These are phyloP conservation scores for Sporothrix variecibatus DNA, from an alignment of 2,329 filamentous ascomycete species.

Conservation along the genomic window DNA sequence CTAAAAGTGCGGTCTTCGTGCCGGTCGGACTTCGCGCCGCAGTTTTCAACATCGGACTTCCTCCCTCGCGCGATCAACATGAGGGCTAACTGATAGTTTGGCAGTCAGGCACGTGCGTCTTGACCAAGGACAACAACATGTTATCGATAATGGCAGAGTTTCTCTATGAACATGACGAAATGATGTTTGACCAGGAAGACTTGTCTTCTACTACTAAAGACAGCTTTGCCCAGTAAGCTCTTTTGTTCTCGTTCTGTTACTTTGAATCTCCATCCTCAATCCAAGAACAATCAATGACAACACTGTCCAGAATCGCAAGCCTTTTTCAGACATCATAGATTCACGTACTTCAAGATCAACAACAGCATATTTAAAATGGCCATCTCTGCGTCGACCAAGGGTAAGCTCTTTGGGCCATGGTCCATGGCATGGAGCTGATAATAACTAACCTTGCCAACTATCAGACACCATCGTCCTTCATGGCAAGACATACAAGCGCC, in stretches of 20 bases:
- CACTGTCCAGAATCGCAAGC: too few species aligned
- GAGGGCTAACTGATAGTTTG: neutral
- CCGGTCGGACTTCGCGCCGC: constrained; percentile 11
- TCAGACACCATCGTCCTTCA: constrained; percentile 5
- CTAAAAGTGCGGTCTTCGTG: constrained; percentile 13
- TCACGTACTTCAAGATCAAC: too few species aligned
- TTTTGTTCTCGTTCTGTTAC: neutral
- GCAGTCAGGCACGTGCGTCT: neutral
- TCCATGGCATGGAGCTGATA: neutral
- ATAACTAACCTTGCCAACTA: neutral
- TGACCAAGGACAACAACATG: too few species aligned
- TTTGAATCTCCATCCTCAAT: neutral
- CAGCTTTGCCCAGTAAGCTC: neutral
- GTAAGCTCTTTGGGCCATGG: neutral
- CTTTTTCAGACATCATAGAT: too few species aligned
- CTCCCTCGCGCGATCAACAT: neutral
- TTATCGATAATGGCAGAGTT: neutral
- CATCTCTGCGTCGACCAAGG: neutral
- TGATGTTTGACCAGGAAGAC: neutral
- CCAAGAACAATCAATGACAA: neutral
- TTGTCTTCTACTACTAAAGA: neutral
- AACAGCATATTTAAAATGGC: neutral
- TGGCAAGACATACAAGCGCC: constrained; percentile 11
- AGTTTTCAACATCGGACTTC: neutral
- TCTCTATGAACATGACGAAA: neutral